These are phyloP conservation scores for Nicotiana otophora DNA, from an alignment of 257 asterid species.

Conservation along the genomic window DNA sequence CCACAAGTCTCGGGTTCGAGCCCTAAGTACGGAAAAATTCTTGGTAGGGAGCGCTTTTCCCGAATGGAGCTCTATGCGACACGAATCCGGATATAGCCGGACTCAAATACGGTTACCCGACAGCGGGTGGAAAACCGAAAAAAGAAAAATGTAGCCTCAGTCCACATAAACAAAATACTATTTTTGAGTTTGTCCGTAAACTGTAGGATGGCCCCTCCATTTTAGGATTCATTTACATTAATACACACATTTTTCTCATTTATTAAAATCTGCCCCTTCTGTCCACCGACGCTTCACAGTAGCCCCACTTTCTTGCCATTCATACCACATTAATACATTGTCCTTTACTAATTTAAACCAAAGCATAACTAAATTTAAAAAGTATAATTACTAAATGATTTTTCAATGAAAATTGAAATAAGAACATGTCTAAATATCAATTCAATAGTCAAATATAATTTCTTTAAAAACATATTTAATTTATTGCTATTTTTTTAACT, in stretches of 20 bases:
- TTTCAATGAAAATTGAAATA: background rate
- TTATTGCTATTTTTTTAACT: too few relatives aligned
- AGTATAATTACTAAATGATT: background rate
- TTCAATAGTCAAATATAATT: too few relatives aligned
- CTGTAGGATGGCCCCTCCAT: background rate
- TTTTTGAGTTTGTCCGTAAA: background rate
- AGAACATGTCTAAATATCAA: too few relatives aligned
- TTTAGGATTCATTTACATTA: background rate
- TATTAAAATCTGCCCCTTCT: conserved; percentile 12
- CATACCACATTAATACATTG: background rate
- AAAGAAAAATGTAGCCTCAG: too few relatives aligned
- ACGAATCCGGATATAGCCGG: too few relatives aligned
- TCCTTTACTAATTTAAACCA: background rate
- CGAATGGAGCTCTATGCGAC: too few relatives aligned
- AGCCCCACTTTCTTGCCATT: background rate
- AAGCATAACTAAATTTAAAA: too few relatives aligned
- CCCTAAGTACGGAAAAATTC: fast-evolving
- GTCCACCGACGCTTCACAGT: conserved; percentile 2
- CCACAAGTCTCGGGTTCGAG: too few relatives aligned
- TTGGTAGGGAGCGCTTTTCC: too few relatives aligned
- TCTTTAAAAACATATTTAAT: too few relatives aligned
- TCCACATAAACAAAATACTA: background rate
- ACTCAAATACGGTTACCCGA: too few relatives aligned
- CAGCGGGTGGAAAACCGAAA: background rate
- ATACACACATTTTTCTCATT: conserved; percentile 10